phyloP scores from a whole-genome alignment of 75 land plant genomes.

The Selaginella tamariscina region DNA sequence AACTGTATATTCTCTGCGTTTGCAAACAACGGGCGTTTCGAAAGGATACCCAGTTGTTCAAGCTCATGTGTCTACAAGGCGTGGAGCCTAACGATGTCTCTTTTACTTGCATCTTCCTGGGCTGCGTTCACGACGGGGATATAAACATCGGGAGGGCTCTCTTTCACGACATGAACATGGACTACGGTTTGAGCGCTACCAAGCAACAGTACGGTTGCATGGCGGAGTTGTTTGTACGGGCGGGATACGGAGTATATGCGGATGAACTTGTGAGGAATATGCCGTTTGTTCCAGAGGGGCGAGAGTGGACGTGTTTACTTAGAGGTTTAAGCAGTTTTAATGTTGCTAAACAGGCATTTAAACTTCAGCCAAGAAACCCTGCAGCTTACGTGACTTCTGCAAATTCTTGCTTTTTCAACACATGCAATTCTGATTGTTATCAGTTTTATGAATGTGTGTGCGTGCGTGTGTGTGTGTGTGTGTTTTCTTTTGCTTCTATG shows the following conservation, averaged over 20 bases:
- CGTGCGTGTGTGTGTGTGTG: not conserved
- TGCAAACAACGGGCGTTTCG: conserved; percentile 1
- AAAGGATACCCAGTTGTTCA: not conserved
- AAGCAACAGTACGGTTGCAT: conserved; percentile 1
- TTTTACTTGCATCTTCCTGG: not conserved
- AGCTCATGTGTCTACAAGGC: not conserved
- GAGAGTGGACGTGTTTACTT: not conserved
- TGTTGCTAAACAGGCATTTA: not conserved
- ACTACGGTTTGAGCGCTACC: not conserved
- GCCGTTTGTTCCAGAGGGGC: not conserved
- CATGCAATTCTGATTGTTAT: no score
- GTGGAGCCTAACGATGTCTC: not conserved
- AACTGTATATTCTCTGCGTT: not conserved
- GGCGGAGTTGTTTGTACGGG: not conserved
- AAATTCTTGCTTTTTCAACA: not conserved
- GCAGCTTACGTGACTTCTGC: not conserved
- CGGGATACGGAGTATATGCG: not conserved
- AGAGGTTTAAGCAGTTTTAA: not conserved
- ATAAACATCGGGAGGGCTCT: not conserved
- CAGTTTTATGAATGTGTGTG: no score
- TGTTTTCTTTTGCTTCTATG: not conserved
- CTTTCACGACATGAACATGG: not conserved
- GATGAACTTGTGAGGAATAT: not conserved
- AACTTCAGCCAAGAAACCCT: not conserved
- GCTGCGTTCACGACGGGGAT: not conserved